These are phyloP conservation scores for Linnemannia zychae DNA, from an alignment of 192 early-diverging fungal genomes.

Conservation along the genomic window DNA sequence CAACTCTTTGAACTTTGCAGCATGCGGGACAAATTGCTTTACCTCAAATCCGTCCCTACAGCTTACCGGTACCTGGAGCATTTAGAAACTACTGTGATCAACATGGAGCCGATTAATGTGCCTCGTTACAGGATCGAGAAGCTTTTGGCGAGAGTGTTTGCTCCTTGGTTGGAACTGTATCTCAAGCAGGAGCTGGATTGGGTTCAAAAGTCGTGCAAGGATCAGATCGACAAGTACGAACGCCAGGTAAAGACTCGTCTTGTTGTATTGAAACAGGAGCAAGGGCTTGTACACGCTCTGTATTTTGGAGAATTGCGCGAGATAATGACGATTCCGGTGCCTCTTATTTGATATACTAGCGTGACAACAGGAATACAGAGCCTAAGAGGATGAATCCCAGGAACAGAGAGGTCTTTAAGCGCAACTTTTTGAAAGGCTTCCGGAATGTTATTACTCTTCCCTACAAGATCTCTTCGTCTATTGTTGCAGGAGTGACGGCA, in stretches of 20 bases:
- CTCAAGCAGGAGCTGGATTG: conserved; percentile 76
- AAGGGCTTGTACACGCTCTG: not conserved
- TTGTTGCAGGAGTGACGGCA: conserved; percentile 47
- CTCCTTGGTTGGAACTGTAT: conserved; percentile 76
- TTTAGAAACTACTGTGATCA: conserved; percentile 61
- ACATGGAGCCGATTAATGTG: conserved; percentile 56
- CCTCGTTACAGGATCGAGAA: conserved; percentile 63
- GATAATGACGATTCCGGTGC: not conserved
- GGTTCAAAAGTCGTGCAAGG: conserved; percentile 67
- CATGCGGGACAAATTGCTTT: conserved; percentile 70
- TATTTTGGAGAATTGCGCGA: not conserved
- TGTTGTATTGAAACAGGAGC: not conserved
- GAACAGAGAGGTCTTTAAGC: conserved; percentile 58
- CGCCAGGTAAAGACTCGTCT: conserved; percentile 61
- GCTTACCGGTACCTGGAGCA: conserved; percentile 71
- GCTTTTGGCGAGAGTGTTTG: conserved; percentile 70
- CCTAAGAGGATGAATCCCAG: conserved; percentile 52
- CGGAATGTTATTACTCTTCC: conserved; percentile 66
- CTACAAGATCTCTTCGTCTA: conserved; percentile 55
- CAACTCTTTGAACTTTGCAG: conserved; percentile 74
- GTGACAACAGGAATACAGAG: conserved; percentile 29
- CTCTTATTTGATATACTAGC: not conserved
- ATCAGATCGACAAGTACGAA: conserved; percentile 78
- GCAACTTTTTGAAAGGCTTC: conserved; percentile 68
- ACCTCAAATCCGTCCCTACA: conserved; percentile 77